Percentiles rank a stretch among this genome's conserved stretches.
Evolutionary conservation across 148 eudicot species (phyloP).

Genomic region (Drosera capensis): DNA sequence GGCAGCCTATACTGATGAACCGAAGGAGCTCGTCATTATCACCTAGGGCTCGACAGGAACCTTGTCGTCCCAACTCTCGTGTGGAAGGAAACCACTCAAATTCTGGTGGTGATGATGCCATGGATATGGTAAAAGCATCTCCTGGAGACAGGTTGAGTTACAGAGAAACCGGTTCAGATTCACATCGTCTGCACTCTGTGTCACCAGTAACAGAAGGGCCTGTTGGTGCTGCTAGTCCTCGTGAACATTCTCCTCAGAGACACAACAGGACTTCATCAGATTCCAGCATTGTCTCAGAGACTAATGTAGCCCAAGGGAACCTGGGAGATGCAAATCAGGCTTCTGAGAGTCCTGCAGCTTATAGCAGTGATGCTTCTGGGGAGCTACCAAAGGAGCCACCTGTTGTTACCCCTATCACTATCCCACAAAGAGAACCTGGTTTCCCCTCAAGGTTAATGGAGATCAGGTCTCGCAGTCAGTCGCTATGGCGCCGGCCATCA

Average conservation of each 20-base stretch:
- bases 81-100: slow-evolving; percentile 43
- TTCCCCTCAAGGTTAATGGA: slow-evolving; percentile 24
- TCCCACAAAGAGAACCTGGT: slow-evolving; percentile 20
- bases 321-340: slow-evolving; percentile 20
- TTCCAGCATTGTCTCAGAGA: slow-evolving; percentile 29
- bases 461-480: slow-evolving; percentile 30
- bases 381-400: slow-evolving; percentile 30
- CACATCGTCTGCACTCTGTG: slow-evolving; percentile 20
- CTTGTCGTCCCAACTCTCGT: slow-evolving; percentile 42
- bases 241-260: slow-evolving; percentile 24
- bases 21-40: slow-evolving; percentile 23
- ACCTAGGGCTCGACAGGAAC: slow-evolving; percentile 22
- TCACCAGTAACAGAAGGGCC: slow-evolving; percentile 31
- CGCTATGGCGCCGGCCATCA: slow-evolving; percentile 33
- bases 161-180: slow-evolving; percentile 33
- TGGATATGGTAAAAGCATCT: slow-evolving; percentile 29
- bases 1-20: slow-evolving; percentile 21
- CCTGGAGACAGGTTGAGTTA: slow-evolving; percentile 28
- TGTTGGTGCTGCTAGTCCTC: slow-evolving; percentile 16
- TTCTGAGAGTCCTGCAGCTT: slow-evolving; percentile 10
- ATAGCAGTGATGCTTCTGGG: slow-evolving; percentile 6
- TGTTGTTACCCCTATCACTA: slow-evolving; percentile 17
- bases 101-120: slow-evolving; percentile 23
- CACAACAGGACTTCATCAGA: slow-evolving; percentile 25
- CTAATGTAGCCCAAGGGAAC: slow-evolving; percentile 22